These are phyloP conservation scores for Abortiporus biennis DNA, from an alignment of 1,284 basidiomycete species.

Conservation along the genomic window DNA sequence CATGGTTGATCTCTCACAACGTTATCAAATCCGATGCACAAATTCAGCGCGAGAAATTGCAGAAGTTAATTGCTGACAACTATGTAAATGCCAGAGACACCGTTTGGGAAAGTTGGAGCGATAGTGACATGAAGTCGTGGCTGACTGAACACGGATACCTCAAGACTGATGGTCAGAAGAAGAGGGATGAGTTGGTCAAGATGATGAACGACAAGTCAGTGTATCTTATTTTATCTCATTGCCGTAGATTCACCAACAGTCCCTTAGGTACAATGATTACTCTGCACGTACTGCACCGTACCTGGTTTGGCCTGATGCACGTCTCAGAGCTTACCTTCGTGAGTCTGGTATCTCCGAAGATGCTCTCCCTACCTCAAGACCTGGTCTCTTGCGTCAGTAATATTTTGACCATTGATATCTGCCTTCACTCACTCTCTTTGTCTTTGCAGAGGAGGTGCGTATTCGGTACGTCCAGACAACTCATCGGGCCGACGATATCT, in stretches of 20 bases:
- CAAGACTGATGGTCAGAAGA: slow-evolving; percentile 59
- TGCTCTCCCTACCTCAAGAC: slow-evolving; percentile 55
- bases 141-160: slow-evolving; percentile 73
- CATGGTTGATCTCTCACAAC: slow-evolving; percentile 71
- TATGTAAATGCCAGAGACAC: slow-evolving; percentile 68
- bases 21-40: slow-evolving; percentile 69
- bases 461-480: slow-evolving; percentile 58
- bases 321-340: slow-evolving; percentile 78
- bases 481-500: slow-evolving; percentile 49
- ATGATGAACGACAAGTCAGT: slow-evolving; percentile 62
- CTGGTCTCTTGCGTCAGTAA: slow-evolving; percentile 53
- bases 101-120: slow-evolving; percentile 70
- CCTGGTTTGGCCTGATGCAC: slow-evolving; percentile 85
- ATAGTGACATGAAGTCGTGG: slow-evolving; percentile 74
- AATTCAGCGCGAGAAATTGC: slow-evolving; percentile 69
- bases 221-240: slow-evolving; percentile 3
- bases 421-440: slow-evolving; percentile 3
- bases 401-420: background rate
- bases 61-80: slow-evolving; percentile 70
- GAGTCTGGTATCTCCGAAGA: slow-evolving; percentile 67
- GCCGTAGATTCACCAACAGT: slow-evolving; percentile 8
- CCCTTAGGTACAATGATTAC: slow-evolving; percentile 36
- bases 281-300: slow-evolving; percentile 49
- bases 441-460: slow-evolving; percentile 60
- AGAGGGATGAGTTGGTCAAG: slow-evolving; percentile 67